phyloP scores from a whole-genome alignment of 2,329 filamentous ascomycete genomes.

The Calonectria henricotiae region DNA sequence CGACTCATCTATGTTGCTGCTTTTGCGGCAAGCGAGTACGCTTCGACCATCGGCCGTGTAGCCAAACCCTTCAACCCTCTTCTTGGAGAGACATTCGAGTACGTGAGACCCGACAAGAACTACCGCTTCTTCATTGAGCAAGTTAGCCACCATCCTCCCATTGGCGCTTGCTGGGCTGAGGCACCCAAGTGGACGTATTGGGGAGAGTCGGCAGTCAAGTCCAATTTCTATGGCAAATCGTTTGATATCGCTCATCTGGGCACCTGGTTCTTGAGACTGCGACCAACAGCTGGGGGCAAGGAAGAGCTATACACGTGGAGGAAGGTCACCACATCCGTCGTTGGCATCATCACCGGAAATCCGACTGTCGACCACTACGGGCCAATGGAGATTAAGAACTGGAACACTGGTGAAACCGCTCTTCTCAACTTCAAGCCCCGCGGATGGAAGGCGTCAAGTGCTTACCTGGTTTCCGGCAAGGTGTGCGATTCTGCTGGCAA shows the following conservation, averaged over 20 bases:
- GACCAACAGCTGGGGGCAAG: slow-evolving; percentile 81
- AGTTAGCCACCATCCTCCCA: slow-evolving; percentile 96
- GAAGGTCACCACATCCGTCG: slow-evolving; percentile 97
- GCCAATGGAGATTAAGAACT: slow-evolving; percentile 97
- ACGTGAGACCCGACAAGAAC: slow-evolving; percentile 94
- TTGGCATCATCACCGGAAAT: slow-evolving; percentile 97
- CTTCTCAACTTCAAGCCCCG: slow-evolving; percentile 93
- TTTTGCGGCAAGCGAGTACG: slow-evolving; percentile 96
- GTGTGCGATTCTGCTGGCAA: slow-evolving; percentile 85
- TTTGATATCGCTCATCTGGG: slow-evolving; percentile 97
- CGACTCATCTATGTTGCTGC: slow-evolving; percentile 95
- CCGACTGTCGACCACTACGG: slow-evolving; percentile 99
- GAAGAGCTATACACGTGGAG: slow-evolving; percentile 98
- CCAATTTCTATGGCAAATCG: slow-evolving; percentile 97
- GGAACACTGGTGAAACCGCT: slow-evolving; percentile 94
- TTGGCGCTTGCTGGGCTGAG: slow-evolving; percentile 95
- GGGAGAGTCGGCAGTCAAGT: slow-evolving; percentile 94
- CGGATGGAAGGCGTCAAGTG: slow-evolving; percentile 95
- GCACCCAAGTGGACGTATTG: slow-evolving; percentile 97
- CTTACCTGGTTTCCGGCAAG: slow-evolving; percentile 90
- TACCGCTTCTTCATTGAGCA: slow-evolving; percentile 99
- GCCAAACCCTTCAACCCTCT: slow-evolving; percentile 99
- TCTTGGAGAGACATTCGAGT: slow-evolving; percentile 96
- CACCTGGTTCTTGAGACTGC: slow-evolving; percentile 94
- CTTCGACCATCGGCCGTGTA: slow-evolving; percentile 95